Evolutionary conservation across 345 rosid species (phyloP), one percentile per base, ranked within the genome.

Genomic region (Salix udensis): DNA sequence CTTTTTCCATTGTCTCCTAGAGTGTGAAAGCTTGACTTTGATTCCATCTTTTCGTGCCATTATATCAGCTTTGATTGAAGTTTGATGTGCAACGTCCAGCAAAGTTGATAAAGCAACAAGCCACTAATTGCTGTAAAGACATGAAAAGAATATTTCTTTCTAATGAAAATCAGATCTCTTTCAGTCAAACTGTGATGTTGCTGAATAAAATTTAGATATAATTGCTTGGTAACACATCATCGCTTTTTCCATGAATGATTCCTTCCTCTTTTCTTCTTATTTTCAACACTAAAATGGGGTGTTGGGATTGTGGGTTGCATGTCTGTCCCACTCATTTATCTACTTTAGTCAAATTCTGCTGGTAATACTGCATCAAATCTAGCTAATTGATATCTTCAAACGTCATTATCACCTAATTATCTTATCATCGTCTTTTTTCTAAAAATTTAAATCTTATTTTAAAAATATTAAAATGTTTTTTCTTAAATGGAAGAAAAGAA

Each of bases 1-100:
- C n/a, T 42, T 12, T 39, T 42, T 62, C 18, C 19, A 26, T 28
- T n/a, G 24, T 73, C 55, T 40, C n/a, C 39, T 65, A 50, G 50
- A 14, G 77, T 75, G 77, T 75, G 77, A 75, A 75, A 75, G 52
- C 71, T 34, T 66, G 77, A 75, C 62, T 48, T 48, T 18, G 4
- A 66, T 30, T 15, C 19, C 36, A 48, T 28, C 61, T 46, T 30
- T 74, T 62, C 16, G 24, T 19, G 44, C 50, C 71, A 46, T 46
- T 23, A 75, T 6, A 66, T 36, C 13, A 52, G 14, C 36, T 46
- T 67, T 75, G 71, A 67, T 66, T 50, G 31, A 19, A 31, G 18
- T 65, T 65, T 65, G 60, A 65, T 65, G 28, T 71, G 74, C 65
- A 30, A 34, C 16, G 13, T 34, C 24, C 19, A 34, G 61, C n/a